Conservation (phyloP, 2,329 filamentous ascomycete genomes). For the Calycina herbarum region DNA sequence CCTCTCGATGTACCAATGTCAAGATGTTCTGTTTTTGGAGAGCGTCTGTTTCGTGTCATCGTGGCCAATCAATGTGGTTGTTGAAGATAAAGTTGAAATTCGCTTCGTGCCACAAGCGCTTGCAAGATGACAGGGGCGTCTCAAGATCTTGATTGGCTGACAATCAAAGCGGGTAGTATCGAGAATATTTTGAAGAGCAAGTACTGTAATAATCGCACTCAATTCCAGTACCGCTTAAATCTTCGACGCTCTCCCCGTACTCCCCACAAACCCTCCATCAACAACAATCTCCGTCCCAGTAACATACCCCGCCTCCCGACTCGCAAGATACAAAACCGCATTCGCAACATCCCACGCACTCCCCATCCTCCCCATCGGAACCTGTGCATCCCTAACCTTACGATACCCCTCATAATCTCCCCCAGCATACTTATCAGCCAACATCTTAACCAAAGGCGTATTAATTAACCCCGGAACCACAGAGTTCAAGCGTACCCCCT, state of each 20-base stretch:
- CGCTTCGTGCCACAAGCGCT: constrained; percentile 4
- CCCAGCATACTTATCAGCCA: constrained; percentile 47
- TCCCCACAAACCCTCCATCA: constrained; percentile 47
- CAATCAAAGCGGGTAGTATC: neutral
- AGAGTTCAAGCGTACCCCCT: constrained; percentile 51
- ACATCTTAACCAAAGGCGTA: constrained; percentile 49
- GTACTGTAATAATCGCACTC: no score
- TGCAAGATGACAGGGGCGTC: neutral
- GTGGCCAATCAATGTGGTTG: constrained; percentile 10
- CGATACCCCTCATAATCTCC: constrained; percentile 51
- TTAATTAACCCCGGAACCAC: constrained; percentile 58
- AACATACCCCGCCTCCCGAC: constrained; percentile 57
- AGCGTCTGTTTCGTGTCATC: constrained; percentile 3
- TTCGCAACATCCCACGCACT: constrained; percentile 60
- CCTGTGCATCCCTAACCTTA: constrained; percentile 52
- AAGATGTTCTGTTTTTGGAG: neutral
- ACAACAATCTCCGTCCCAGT: constrained; percentile 56
- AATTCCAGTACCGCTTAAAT: neutral
- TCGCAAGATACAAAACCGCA: constrained; percentile 55
- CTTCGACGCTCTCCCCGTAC: constrained; percentile 35
- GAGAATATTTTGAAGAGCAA: no score
- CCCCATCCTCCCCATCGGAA: constrained; percentile 60
- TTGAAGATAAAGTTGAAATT: constrained; percentile 9
- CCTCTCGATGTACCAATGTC: neutral
- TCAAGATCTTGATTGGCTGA: neutral